A percentile compares a stretch with the other conserved stretches of the same genome.
These are phyloP conservation scores for Ceriops decandra DNA, from an alignment of 345 rosid species.

Conservation along the genomic window DNA sequence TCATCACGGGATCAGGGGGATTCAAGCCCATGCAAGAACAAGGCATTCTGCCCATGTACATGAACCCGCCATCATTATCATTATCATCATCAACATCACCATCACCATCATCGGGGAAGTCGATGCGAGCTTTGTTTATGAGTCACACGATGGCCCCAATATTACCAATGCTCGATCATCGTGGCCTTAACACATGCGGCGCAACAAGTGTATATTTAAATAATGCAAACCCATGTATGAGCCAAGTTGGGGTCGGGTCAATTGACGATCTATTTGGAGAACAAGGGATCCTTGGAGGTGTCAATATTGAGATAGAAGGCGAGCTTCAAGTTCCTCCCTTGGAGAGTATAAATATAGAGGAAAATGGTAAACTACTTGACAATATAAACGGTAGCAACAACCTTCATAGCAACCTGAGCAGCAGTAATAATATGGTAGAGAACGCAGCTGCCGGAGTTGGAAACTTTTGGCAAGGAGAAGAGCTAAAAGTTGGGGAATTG, in stretches of 20 bases:
- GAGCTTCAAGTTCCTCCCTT: conserved; percentile 57
- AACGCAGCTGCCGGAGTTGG: conserved; percentile 25
- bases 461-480: conserved; percentile 51
- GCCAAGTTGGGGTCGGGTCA: conserved; percentile 15
- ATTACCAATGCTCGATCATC: conserved; percentile 22
- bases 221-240: conserved; percentile 16
- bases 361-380: conserved; percentile 32
- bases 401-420: conserved; percentile 6
- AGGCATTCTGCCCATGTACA: conserved; percentile 32
- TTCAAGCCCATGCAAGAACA: conserved; percentile 52
- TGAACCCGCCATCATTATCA: conserved; percentile 36
- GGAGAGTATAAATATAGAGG: conserved; percentile 37
- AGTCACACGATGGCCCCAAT: conserved; percentile 38
- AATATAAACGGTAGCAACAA: conserved; percentile 15
- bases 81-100: conserved; percentile 20
- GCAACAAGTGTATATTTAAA: conserved; percentile 22
- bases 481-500: conserved; percentile 59
- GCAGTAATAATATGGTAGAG: conserved; percentile 18
- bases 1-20: conserved; percentile 23
- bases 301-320: conserved; percentile 30
- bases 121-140: conserved; percentile 32
- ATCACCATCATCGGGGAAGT: conserved; percentile 16
- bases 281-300: conserved; percentile 22
- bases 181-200: conserved; percentile 22
- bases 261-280: conserved; percentile 17